phyloP scores from a whole-genome alignment of 192 early-diverging fungal genomes.

The Podila epigama region DNA sequence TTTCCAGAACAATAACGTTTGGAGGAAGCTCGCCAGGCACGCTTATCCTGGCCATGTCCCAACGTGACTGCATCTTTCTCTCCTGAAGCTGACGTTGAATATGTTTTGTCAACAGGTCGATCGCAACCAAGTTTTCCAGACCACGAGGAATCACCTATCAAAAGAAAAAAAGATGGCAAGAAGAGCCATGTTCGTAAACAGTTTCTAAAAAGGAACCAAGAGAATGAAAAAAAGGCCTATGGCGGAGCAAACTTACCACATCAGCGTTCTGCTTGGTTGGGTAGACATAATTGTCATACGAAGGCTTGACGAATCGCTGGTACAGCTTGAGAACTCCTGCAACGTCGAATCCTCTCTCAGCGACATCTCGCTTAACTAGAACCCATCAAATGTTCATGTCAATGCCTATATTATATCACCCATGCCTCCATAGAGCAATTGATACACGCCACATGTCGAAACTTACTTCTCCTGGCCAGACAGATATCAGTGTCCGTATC shows the following conservation, averaged over 20 bases:
- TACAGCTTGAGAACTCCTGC: slow-evolving; percentile 87
- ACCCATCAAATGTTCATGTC: background rate
- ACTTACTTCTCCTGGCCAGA: slow-evolving; percentile 80
- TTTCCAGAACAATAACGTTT: slow-evolving; percentile 57
- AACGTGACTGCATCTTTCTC: slow-evolving; percentile 63
- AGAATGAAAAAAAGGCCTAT: background rate
- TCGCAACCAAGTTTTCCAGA: slow-evolving; percentile 88
- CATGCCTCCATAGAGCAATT: background rate
- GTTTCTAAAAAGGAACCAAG: background rate
- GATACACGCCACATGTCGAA: background rate
- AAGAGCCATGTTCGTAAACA: background rate
- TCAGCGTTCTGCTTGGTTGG: slow-evolving; percentile 96
- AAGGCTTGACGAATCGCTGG: slow-evolving; percentile 91
- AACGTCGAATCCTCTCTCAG: slow-evolving; percentile 88
- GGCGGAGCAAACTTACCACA: slow-evolving; percentile 56
- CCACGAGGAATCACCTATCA: slow-evolving; percentile 88
- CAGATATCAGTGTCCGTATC: slow-evolving; percentile 95
- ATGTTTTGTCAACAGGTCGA: slow-evolving; percentile 92
- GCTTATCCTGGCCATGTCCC: slow-evolving; percentile 58
- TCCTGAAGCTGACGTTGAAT: slow-evolving; percentile 85
- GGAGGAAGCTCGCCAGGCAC: slow-evolving; percentile 43
- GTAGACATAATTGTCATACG: slow-evolving; percentile 90
- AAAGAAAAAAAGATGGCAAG: slow-evolving; percentile 13
- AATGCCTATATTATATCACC: too few species aligned
- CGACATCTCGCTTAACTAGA: slow-evolving; percentile 88